Evolutionary conservation across 495 filamentous ascomycete species (phyloP).

Genomic region (Trichocladium antarcticum): DNA sequence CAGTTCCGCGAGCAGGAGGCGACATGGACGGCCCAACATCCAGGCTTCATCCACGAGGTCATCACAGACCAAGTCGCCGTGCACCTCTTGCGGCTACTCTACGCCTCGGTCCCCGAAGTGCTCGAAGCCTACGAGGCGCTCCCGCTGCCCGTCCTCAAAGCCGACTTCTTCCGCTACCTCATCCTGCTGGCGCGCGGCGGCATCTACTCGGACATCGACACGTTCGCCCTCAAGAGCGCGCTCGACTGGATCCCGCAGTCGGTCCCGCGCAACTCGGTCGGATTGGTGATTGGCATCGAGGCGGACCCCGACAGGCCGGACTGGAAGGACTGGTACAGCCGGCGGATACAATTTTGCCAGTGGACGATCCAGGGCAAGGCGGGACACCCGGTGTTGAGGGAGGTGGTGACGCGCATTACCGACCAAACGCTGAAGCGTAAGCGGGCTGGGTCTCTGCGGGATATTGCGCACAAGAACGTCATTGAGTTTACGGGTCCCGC

Average conservation of each 20-base stretch:
- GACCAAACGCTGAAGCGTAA: slow-evolving; percentile 69
- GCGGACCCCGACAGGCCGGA: slow-evolving; percentile 88
- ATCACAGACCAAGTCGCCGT: slow-evolving; percentile 81
- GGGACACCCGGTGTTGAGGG: slow-evolving; percentile 81
- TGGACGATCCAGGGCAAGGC: slow-evolving; percentile 97
- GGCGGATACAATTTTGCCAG: slow-evolving; percentile 94
- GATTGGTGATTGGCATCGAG: slow-evolving; percentile 87
- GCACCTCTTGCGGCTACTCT: slow-evolving; percentile 73
- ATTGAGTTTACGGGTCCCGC: slow-evolving; percentile 94
- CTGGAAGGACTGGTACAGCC: slow-evolving; percentile 92
- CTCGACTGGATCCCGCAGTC: slow-evolving; percentile 75
- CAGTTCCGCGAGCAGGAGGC: slow-evolving; percentile 71
- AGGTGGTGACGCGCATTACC: slow-evolving; percentile 79
- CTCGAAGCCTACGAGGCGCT: slow-evolving; percentile 83
- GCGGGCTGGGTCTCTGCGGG: slow-evolving; percentile 51
- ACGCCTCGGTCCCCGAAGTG: slow-evolving; percentile 77
- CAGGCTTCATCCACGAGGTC: slow-evolving; percentile 89
- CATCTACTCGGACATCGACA: slow-evolving; percentile 96
- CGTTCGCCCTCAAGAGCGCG: slow-evolving; percentile 67
- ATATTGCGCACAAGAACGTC: slow-evolving; percentile 63
- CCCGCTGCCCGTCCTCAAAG: slow-evolving; percentile 81
- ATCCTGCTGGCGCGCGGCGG: slow-evolving; percentile 89
- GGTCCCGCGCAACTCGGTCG: slow-evolving; percentile 64
- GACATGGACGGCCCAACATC: slow-evolving; percentile 83
- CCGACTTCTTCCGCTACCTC: slow-evolving; percentile 95